A percentile compares a stretch with the other conserved stretches of the same genome.
phyloP scores from a whole-genome alignment of 2,329 filamentous ascomycete genomes.

The Neocucurbitaria cava region DNA sequence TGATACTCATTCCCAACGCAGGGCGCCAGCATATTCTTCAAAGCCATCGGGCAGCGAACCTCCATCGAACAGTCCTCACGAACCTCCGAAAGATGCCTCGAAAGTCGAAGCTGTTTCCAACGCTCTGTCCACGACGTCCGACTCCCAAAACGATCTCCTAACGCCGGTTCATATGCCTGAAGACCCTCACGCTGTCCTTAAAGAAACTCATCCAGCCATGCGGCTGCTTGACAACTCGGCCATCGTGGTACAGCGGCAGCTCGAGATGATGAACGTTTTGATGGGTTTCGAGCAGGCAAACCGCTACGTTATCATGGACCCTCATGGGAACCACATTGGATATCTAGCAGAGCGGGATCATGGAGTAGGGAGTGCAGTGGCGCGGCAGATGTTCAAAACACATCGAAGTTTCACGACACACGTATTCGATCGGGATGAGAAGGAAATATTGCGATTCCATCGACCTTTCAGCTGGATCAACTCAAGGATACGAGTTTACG shows the following conservation, averaged over 20 bases:
- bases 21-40: constrained; percentile 15
- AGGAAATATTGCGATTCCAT: constrained; percentile 67
- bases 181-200: constrained; percentile 66
- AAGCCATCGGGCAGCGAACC: constrained; percentile 12
- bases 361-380: constrained; percentile 63
- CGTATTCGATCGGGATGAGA: constrained; percentile 67
- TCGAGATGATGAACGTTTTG: constrained; percentile 72
- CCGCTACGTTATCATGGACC: constrained; percentile 70
- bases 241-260: constrained; percentile 67
- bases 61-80: constrained; percentile 12
- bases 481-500: constrained; percentile 56
- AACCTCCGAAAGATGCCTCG: constrained; percentile 18
- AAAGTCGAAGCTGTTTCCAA: constrained; percentile 53
- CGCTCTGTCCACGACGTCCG: constrained; percentile 52
- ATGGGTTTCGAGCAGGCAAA: constrained; percentile 73
- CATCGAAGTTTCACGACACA: constrained; percentile 70
- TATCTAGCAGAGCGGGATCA: constrained; percentile 70
- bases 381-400: constrained; percentile 66
- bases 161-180: constrained; percentile 68
- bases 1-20: constrained; percentile 19
- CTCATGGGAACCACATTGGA: constrained; percentile 67
- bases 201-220: constrained; percentile 64
- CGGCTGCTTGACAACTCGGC: constrained; percentile 66
- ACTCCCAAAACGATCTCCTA: constrained; percentile 59
- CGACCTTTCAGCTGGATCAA: constrained; percentile 70